Conservation (phyloP, 2,329 filamentous ascomycete species). For the Aspergillus novofumigatus region DNA sequence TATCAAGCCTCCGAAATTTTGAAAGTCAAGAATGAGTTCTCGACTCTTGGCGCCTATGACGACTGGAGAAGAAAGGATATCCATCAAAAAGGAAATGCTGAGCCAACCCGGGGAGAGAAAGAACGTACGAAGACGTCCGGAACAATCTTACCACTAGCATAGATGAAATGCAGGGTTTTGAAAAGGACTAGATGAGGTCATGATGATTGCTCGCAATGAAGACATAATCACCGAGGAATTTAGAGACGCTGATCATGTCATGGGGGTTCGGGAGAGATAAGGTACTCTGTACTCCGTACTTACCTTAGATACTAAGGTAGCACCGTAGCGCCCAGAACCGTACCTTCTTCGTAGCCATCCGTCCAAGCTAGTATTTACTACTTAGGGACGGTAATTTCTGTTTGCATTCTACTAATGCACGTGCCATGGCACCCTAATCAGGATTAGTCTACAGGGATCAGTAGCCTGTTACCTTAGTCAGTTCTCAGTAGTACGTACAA, state of each 20-base stretch:
- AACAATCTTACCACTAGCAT: not conserved
- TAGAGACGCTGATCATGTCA: too few species aligned
- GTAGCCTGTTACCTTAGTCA: not conserved
- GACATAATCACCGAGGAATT: not conserved
- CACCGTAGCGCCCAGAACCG: too few species aligned
- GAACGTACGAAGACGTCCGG: not conserved
- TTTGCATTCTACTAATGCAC: not conserved
- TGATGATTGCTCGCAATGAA: not conserved
- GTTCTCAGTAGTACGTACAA: too few species aligned
- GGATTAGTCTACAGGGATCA: not conserved
- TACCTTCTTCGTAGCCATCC: not conserved
- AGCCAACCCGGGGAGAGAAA: not conserved
- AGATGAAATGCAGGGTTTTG: not conserved
- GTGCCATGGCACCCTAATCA: not conserved
- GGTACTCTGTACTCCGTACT: too few species aligned
- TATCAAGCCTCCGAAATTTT: not conserved
- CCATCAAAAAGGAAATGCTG: not conserved
- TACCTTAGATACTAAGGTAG: not conserved
- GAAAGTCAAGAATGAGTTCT: not conserved
- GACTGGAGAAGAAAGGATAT: not conserved
- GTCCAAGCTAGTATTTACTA: not conserved
- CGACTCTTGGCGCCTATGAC: not conserved
- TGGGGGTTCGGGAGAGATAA: too few species aligned
- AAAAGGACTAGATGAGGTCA: not conserved
- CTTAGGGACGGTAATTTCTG: not conserved